Percentiles rank a stretch among this genome's conserved stretches.
phyloP scores from a whole-genome alignment of 306 rosid genomes.

The Cucumis sativus region Cucumber_9930_V3 NC_026658.2:22988001-22988500 shows the following conservation, averaged over 20 bases:
- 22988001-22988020: slow-evolving; percentile 7
- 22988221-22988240: background rate
- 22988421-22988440: background rate
- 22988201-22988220: background rate
- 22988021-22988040: background rate
- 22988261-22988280: background rate
- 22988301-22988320: background rate
- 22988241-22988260: background rate
- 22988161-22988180: background rate
- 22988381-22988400: background rate
- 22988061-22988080: background rate
- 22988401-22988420: background rate
- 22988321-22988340: background rate
- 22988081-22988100: background rate
- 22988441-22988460: background rate
- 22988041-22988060: slow-evolving; percentile 5
- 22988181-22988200: background rate
- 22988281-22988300: background rate
- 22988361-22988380: background rate
- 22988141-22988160: background rate
- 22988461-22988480: background rate
- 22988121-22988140: background rate
- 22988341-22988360: background rate
- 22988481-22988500: background rate
- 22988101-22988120: background rate